phyloP scores from a whole-genome alignment of 2,329 filamentous ascomycete genomes.

The Hymenoscyphus scutula region DNA sequence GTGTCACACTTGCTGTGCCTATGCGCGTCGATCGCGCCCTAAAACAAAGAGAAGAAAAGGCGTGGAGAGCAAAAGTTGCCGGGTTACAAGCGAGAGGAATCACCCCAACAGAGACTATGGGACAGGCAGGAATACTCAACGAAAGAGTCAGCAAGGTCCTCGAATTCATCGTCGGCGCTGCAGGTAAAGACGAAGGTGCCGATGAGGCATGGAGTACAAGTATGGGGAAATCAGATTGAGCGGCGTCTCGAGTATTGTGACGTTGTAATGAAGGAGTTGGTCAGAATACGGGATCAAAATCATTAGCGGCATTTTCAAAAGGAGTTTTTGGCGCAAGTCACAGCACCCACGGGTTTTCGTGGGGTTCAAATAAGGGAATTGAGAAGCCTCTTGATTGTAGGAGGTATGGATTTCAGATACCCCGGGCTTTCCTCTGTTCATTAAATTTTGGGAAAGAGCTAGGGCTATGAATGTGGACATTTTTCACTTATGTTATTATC shows the following conservation, averaged over 20 bases:
- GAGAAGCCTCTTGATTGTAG: not conserved
- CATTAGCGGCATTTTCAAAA: conserved; percentile 1
- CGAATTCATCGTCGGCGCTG: conserved; percentile 41
- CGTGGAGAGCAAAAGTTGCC: conserved; percentile 39
- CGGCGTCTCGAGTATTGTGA: not conserved
- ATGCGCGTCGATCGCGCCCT: conserved; percentile 42
- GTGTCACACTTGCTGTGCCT: conserved; percentile 41
- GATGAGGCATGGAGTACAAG: conserved; percentile 37
- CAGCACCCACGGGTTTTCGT: not conserved
- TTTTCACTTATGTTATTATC: not conserved
- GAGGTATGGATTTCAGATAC: not conserved
- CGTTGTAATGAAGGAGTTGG: not conserved
- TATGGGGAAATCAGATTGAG: conserved; percentile 21
- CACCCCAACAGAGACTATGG: conserved; percentile 30
- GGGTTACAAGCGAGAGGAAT: conserved; percentile 38
- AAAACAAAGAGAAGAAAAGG: conserved; percentile 39
- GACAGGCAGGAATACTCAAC: conserved; percentile 38
- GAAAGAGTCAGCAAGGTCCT: conserved; percentile 40
- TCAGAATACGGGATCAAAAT: conserved; percentile 1
- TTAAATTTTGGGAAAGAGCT: conserved; percentile 2
- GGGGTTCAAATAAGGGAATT: not conserved
- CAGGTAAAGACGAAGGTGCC: conserved; percentile 41
- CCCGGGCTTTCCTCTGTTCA: not conserved
- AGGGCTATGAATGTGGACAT: not conserved
- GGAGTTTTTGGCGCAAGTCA: not conserved